Conservation (phyloP, 495 filamentous ascomycete genomes). For the Aspergillus affinis region DNA sequence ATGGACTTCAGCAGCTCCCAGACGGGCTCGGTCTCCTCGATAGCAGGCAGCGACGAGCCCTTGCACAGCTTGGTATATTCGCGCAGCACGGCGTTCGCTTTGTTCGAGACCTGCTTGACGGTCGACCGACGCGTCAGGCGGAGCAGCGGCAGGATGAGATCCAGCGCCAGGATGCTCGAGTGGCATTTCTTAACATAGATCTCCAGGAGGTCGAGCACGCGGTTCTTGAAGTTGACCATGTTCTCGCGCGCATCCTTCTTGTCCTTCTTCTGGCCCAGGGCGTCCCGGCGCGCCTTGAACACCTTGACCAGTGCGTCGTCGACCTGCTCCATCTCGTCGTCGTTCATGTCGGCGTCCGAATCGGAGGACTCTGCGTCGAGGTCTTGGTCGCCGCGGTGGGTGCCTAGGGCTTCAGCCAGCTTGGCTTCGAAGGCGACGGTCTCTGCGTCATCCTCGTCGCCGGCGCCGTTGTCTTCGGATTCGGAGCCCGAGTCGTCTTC, state of each 20-base stretch:
- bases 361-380: slow-evolving; percentile 53
- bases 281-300: slow-evolving; percentile 70
- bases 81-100: slow-evolving; percentile 65
- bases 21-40: slow-evolving; percentile 44
- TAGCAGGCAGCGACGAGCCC: slow-evolving; percentile 46
- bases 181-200: slow-evolving; percentile 83
- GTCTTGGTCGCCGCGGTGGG: slow-evolving; percentile 57
- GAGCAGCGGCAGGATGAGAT: slow-evolving; percentile 66
- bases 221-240: slow-evolving; percentile 94
- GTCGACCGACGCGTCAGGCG: slow-evolving; percentile 58
- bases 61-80: slow-evolving; percentile 71
- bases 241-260: slow-evolving; percentile 81
- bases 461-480: slow-evolving; percentile 20
- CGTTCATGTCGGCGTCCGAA: slow-evolving; percentile 79
- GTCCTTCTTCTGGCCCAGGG: slow-evolving; percentile 68
- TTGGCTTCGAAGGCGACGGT: slow-evolving; percentile 72
- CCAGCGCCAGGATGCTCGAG: slow-evolving; percentile 60
- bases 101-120: slow-evolving; percentile 70
- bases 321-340: slow-evolving; percentile 91
- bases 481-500: slow-evolving; percentile 32
- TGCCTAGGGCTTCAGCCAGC: slow-evolving; percentile 70
- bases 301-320: slow-evolving; percentile 79
- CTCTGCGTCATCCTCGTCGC: slow-evolving; percentile 50
- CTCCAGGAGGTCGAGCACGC: slow-evolving; percentile 81
- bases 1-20: slow-evolving; percentile 63